Evolutionary conservation across 1,139 yeast species (phyloP).

Genomic region (Scheffersomyces parashehatae): DNA sequence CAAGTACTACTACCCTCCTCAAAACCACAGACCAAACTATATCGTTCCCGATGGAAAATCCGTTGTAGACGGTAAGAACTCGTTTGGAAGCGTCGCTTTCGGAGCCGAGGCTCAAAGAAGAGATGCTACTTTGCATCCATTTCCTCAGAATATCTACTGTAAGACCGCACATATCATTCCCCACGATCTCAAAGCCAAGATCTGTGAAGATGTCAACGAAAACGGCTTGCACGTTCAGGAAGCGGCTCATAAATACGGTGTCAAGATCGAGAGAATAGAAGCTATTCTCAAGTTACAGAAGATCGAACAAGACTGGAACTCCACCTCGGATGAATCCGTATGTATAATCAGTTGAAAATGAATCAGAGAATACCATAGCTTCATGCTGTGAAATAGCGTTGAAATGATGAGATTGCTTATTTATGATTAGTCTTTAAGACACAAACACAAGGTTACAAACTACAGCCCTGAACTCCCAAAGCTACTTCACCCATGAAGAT

Average conservation of each 20-base stretch:
- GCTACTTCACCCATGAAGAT: not conserved
- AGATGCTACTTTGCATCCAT: conserved; percentile 60
- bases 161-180: conserved; percentile 65
- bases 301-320: conserved; percentile 61
- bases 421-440: conserved; percentile 82
- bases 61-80: conserved; percentile 24
- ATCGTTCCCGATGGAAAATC: conserved; percentile 61
- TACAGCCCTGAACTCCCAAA: conserved; percentile 18
- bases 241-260: conserved; percentile 76
- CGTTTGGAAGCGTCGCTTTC: conserved; percentile 12
- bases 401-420: conserved; percentile 48
- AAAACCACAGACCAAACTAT: conserved; percentile 73
- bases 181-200: conserved; percentile 56
- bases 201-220: conserved; percentile 56
- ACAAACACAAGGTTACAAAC: conserved; percentile 53
- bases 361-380: too few relatives aligned
- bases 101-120: conserved; percentile 18
- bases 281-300: conserved; percentile 71
- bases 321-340: conserved; percentile 44
- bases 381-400: not conserved
- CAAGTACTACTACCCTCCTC: conserved; percentile 74
- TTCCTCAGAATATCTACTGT: conserved; percentile 73
- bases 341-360: conserved; percentile 29
- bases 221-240: conserved; percentile 64
- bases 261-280: conserved; percentile 83